These are phyloP conservation scores for Secale cereale DNA, from an alignment of 176 grass and related monocot genomes.

Conservation along the genomic window DNA sequence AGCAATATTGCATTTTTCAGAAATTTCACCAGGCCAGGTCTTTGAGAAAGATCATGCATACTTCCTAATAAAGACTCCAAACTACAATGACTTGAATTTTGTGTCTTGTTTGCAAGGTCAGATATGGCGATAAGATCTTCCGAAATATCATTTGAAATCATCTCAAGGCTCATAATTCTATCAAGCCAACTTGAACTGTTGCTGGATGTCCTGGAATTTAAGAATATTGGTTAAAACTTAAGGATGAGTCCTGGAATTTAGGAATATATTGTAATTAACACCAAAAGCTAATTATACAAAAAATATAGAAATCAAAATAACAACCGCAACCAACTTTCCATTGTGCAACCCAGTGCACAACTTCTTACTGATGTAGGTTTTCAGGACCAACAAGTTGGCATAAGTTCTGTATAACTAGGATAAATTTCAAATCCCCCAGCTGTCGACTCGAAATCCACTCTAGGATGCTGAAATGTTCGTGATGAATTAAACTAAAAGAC, in stretches of 20 bases:
- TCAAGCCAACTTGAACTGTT: slow-evolving; percentile 86
- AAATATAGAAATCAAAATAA: background rate
- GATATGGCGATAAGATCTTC: slow-evolving; percentile 68
- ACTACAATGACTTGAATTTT: slow-evolving; percentile 41
- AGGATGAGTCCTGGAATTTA: slow-evolving; percentile 40
- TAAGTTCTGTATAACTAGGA: background rate
- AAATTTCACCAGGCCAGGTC: slow-evolving; percentile 54
- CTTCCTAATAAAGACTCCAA: slow-evolving; percentile 51
- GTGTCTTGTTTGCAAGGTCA: slow-evolving; percentile 48
- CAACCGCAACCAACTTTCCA: background rate
- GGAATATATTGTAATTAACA: background rate
- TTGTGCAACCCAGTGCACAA: background rate
- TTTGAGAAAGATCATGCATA: slow-evolving; percentile 46
- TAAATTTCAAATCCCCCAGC: background rate
- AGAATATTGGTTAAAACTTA: slow-evolving; percentile 6
- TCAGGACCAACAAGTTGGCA: background rate
- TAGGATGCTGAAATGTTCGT: background rate
- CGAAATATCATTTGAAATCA: slow-evolving; percentile 59
- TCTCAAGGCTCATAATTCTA: slow-evolving; percentile 78
- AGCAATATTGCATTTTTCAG: slow-evolving; percentile 72
- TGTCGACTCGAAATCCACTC: background rate
- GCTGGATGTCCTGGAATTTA: slow-evolving; percentile 64
- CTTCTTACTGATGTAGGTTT: background rate
- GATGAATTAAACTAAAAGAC: background rate
- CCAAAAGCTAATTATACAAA: background rate